A percentile compares a stretch with the other conserved stretches of the same genome.
phyloP scores from a whole-genome alignment of 2,329 filamentous ascomycete species.

The Penicillium digitatum region DNA sequence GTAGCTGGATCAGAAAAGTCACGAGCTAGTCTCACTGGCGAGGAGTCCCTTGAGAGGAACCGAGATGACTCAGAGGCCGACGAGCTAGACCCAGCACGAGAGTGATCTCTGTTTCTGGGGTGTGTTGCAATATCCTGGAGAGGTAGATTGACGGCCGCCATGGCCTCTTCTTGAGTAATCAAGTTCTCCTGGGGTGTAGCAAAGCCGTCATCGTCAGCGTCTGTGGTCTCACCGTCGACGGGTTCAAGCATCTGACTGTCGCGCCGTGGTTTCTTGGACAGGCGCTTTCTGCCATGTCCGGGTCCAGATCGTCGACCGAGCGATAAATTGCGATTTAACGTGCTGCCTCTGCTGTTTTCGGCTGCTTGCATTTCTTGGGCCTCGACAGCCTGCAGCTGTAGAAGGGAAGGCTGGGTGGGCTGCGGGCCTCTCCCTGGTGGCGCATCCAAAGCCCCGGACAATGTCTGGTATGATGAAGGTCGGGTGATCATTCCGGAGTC shows the following conservation, averaged over 20 bases:
- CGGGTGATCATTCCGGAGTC: conserved; percentile 3
- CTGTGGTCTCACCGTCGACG: conserved; percentile 20
- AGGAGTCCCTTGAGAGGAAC: conserved; percentile 38
- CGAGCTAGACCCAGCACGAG: conserved; percentile 1
- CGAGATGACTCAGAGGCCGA: conserved; percentile 5
- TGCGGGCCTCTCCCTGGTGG: neutral
- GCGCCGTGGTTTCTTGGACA: conserved; percentile 8
- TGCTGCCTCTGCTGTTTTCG: conserved; percentile 2
- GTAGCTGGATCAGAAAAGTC: neutral
- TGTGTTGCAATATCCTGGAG: neutral
- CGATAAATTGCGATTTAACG: conserved; percentile 11
- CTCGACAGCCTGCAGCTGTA: conserved; percentile 7
- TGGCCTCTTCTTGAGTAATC: neutral
- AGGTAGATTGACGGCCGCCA: conserved; percentile 1
- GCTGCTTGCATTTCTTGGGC: conserved; percentile 1
- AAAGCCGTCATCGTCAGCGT: conserved; percentile 28
- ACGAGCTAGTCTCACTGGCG: conserved; percentile 35
- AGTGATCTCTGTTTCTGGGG: neutral
- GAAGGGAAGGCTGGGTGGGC: conserved; percentile 7
- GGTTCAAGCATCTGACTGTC: conserved; percentile 7
- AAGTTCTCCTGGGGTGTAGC: conserved; percentile 8
- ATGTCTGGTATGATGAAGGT: neutral
- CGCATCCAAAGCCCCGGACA: neutral
- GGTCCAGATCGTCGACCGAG: conserved; percentile 16
- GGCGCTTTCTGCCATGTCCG: conserved; percentile 16